Base-by-base conservation (phyloP, 371 early-diverging fungal genomes). In the Mucor irregularis region DNA sequence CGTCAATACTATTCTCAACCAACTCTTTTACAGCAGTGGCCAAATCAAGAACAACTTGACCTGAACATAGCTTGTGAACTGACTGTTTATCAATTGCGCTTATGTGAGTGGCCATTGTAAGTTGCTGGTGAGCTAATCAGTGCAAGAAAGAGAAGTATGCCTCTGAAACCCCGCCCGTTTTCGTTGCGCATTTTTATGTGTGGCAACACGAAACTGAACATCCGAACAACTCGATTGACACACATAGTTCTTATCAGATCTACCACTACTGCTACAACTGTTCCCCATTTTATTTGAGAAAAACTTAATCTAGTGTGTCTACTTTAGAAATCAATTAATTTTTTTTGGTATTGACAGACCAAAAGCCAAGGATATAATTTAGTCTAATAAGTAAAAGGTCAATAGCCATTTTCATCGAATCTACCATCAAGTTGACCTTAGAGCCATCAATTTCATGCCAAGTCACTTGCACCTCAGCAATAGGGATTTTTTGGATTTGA, bases 391-490 rank as follows among this genome's bases (percentile, higher is more conserved):
- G 74, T 21, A 96, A 68, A 52, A 97, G 69, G 67, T 97, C 95
- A 14, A 88, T 55, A 6, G 94, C 90, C 98, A 97, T 96, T 53
- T 80, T 80, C 40, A 96, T 79, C 4, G 94, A 88, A 65, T 95
- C 98, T 59, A 79, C 68, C 67, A 94, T 81, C 38, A 97, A 71
- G 5, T 85, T 87, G 67, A 97, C 89, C 66, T 95, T 97, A 64
- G 89, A 90, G 7, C 98, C 98, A 43, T 90, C 94, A 30, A 97
- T 90, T 69, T 97, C 98, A 64, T 95, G 93, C 98, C 98, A 97
- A 16, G 83, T 90, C 7, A 97, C 94, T 5, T 91, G 89, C 2
- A 96, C 93, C 69, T 97, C 96, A 7, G 67, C 75, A 31, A 96
- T 84, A 6, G 92, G 93, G 17, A 95, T 89, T 34, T 81, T 65